Evolutionary conservation across 75 land plant genomes (phyloP).

Genomic region (Chamaecyparis obtusa): DNA sequence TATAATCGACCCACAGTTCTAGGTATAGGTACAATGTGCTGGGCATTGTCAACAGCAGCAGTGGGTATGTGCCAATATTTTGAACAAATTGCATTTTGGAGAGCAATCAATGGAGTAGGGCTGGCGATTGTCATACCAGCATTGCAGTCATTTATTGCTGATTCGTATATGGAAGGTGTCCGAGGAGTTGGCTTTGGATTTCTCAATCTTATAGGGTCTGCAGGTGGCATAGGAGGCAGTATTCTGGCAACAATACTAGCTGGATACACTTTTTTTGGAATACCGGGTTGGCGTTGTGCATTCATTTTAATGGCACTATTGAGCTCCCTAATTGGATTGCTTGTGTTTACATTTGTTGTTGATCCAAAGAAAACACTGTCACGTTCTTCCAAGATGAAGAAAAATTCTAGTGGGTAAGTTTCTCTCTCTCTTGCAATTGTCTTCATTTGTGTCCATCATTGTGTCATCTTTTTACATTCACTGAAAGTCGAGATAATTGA

Average conservation of each 20-base stretch:
- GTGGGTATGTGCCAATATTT: conserved; percentile 75
- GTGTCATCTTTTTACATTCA: not conserved
- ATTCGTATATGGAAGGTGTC: conserved; percentile 72
- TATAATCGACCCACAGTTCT: conserved; percentile 88
- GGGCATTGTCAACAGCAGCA: conserved; percentile 96
- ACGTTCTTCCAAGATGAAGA: not conserved
- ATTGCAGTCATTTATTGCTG: conserved; percentile 94
- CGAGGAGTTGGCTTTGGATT: conserved; percentile 92
- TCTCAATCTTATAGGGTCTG: conserved; percentile 73
- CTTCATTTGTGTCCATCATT: not conserved
- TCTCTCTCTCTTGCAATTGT: not conserved
- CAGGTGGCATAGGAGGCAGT: conserved; percentile 95
- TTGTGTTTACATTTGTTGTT: conserved; percentile 72
- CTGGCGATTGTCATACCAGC: conserved; percentile 98
- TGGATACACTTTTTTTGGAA: conserved; percentile 66
- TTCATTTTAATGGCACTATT: conserved; percentile 79
- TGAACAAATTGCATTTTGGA: conserved; percentile 74
- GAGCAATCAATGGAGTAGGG: conserved; percentile 94
- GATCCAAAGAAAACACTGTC: conserved; percentile 59
- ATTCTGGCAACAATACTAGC: conserved; percentile 90
- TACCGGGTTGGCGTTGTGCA: conserved; percentile 93
- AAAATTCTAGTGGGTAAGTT: not conserved
- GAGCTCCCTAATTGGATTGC: conserved; percentile 72
- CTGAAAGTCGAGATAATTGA: not conserved
- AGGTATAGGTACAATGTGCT: conserved; percentile 87